phyloP scores from a whole-genome alignment of 169 alveolate genomes.

The Miamiensis avidus region DNA sequence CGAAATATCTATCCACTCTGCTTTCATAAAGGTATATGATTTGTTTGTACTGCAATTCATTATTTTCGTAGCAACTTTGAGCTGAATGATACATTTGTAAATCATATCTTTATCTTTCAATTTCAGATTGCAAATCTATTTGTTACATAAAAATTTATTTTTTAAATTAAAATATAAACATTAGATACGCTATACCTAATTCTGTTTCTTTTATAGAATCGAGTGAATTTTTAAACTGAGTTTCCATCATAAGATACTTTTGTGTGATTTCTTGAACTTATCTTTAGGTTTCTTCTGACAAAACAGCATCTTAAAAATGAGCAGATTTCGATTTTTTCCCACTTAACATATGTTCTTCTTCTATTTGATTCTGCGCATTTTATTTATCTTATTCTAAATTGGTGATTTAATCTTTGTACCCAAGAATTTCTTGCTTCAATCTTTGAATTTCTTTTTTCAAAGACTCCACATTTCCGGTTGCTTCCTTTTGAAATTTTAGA shows the following conservation, averaged over 20 bases:
- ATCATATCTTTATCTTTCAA: neutral
- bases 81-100: neutral
- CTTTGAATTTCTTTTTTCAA: constrained; percentile 64
- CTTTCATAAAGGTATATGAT: neutral
- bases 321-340: too few relatives aligned
- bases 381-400: constrained; percentile 3
- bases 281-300: neutral
- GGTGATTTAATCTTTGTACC: constrained; percentile 1
- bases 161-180: too few relatives aligned
- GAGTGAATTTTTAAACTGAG: neutral
- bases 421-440: constrained; percentile 61
- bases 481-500: constrained; percentile 27
- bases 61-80: neutral
- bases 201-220: neutral
- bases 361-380: neutral
- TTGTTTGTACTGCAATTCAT: neutral
- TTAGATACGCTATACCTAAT: neutral
- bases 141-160: too few relatives aligned
- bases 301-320: neutral
- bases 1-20: neutral
- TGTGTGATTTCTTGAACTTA: neutral
- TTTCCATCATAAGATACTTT: neutral
- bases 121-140: neutral
- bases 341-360: neutral
- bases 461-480: constrained; percentile 49